Evolutionary conservation across 2,329 filamentous ascomycete genomes (phyloP).

Genomic region (Fusarium nurragi): DNA sequence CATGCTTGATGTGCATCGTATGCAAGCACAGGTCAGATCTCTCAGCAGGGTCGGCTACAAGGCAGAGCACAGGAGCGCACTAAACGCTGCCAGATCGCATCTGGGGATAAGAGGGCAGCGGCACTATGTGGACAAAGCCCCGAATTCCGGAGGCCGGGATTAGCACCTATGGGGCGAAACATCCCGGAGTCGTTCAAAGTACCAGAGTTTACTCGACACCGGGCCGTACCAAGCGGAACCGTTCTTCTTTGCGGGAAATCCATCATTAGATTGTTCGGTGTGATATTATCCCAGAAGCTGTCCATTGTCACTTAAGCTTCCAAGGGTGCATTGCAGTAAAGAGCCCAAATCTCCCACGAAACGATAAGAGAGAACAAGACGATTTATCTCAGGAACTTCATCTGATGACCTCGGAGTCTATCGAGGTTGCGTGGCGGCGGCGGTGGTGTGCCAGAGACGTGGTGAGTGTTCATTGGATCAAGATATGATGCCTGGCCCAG

Average conservation of each 20-base stretch:
- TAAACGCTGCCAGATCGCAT: conserved; percentile 47
- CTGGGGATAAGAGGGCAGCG: conserved; percentile 41
- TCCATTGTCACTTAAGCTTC: no score
- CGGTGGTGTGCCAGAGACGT: conserved; percentile 50
- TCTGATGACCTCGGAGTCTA: conserved; percentile 34
- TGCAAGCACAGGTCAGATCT: conserved; percentile 45
- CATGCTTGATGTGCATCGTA: conserved; percentile 30
- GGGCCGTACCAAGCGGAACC: conserved; percentile 19
- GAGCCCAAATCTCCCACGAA: conserved; percentile 1
- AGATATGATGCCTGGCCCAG: conserved; percentile 38
- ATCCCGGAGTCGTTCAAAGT: conserved; percentile 32
- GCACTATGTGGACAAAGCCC: conserved; percentile 45
- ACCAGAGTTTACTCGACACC: conserved; percentile 18
- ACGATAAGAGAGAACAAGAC: conserved; percentile 12
- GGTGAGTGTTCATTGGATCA: conserved; percentile 50
- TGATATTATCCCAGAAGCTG: conserved; percentile 6
- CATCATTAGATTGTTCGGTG: conserved; percentile 34
- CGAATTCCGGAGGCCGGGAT: conserved; percentile 37
- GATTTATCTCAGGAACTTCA: conserved; percentile 21
- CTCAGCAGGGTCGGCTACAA: conserved; percentile 35
- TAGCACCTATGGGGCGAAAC: conserved; percentile 38
- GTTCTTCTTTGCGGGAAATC: conserved; percentile 28
- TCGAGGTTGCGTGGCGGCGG: conserved; percentile 36
- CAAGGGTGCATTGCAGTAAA: conserved; percentile 6
- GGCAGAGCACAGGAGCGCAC: conserved; percentile 44